Evolutionary conservation across 805 yeast genomes (phyloP), one percentile per base, ranked within the genome.

Genomic region (Saccharomycopsis sp.): DNA sequence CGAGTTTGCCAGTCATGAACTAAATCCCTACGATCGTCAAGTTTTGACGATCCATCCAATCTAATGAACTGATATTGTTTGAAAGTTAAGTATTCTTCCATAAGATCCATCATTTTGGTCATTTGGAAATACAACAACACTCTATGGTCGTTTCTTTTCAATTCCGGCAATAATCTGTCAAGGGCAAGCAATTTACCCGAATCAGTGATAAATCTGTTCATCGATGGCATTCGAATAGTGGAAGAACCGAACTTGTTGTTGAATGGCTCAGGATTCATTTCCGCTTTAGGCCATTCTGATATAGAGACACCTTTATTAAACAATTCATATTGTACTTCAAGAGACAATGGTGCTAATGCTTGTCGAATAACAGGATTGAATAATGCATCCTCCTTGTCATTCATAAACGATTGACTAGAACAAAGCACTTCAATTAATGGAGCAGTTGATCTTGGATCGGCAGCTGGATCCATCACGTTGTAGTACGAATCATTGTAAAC

Each of bases 81-180:
- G 75, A 83, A 94, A 0, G 97, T 87, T 67, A 94, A 77, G 58
- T 22, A 94, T 73, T 94, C 99, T 70, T 94, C 99, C 97, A 94
- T 91, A 59, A 94, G 75, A 69, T 94, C 99, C 98, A 94, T 94
- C 99, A 94, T 94, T 68, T 82, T 87, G 7, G 99, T 94, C 99
- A 94, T 94, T 73, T 94, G 99, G 81, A 94, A 94, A 71, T 94
- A 94, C 25, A 94, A 80, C 67, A 94, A 78, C 22, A 94, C 97
- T 64, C 97, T 83, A 70, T 94, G 99, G 63, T 83, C 98, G 58
- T 85, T 81, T 49, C 81, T 80, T 74, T 93, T 93, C 69, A 94
- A 79, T 52, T 87, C 89, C 7, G 82, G 84, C 47, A 94, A 78
- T 70, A 94, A 75, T 69, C 83, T 82, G 70, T 94, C 98, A 54